Evolutionary conservation across 495 filamentous ascomycete species (phyloP).

Genomic region (Tuber indicum): DNA sequence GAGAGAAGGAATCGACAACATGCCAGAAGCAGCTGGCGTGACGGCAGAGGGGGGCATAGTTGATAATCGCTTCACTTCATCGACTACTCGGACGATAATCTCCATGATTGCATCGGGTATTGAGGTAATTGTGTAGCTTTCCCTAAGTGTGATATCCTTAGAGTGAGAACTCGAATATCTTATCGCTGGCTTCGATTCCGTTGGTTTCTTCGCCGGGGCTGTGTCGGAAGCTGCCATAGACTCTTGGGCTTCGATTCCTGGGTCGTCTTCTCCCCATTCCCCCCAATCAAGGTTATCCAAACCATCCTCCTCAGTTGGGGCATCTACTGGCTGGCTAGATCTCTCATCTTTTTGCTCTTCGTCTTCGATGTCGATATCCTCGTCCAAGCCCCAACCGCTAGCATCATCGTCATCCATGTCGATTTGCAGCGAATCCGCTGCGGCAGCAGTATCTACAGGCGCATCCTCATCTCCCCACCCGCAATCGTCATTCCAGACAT

Average conservation of each 20-base stretch:
- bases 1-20: conserved; percentile 75
- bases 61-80: conserved; percentile 19
- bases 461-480: conserved; percentile 42
- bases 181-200: conserved; percentile 14
- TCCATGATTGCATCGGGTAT: conserved; percentile 70
- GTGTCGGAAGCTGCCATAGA: conserved; percentile 20
- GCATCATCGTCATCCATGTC: conserved; percentile 50
- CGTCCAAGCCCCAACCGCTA: conserved; percentile 56
- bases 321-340: conserved; percentile 9
- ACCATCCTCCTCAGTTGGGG: conserved; percentile 19
- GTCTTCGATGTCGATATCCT: conserved; percentile 44
- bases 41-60: conserved; percentile 50
- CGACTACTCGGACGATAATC: conserved; percentile 61
- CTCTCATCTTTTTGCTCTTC: conserved; percentile 29
- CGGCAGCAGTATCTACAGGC: conserved; percentile 10
- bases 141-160: conserved; percentile 69
- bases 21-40: conserved; percentile 62
- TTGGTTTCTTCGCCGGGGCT: conserved; percentile 17
- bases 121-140: conserved; percentile 79
- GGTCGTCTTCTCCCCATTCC: conserved; percentile 36
- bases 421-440: conserved; percentile 17
- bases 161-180: conserved; percentile 19
- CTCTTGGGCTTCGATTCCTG: conserved; percentile 23
- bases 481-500: conserved; percentile 45
- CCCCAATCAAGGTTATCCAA: conserved; percentile 41